These are phyloP conservation scores for Neurospora cerealis DNA, from an alignment of 495 filamentous ascomycete genomes.

Conservation along the genomic window DNA sequence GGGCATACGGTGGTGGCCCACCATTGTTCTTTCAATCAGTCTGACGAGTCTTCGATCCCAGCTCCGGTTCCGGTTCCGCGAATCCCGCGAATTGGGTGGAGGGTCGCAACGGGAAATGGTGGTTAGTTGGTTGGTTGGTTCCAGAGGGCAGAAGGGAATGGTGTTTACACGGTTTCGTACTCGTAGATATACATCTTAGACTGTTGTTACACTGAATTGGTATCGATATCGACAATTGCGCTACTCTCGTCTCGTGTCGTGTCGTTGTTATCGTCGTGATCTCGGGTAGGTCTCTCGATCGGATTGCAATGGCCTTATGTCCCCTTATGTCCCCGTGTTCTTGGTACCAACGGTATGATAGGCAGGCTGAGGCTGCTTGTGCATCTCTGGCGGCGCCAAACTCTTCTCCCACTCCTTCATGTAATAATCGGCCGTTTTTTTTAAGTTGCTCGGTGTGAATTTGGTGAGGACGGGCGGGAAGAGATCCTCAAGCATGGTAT, in stretches of 20 bases:
- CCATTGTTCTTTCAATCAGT: neutral
- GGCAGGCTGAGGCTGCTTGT: neutral
- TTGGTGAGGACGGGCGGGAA: slow-evolving; percentile 52
- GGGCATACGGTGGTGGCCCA: neutral
- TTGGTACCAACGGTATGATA: neutral
- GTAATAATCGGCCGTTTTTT: slow-evolving; percentile 56
- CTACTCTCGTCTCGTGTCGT: neutral
- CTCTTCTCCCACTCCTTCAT: slow-evolving; percentile 73
- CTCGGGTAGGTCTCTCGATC: neutral
- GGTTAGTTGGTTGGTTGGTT: neutral
- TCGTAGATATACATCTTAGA: neutral
- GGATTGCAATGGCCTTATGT: neutral
- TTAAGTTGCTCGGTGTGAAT: slow-evolving; percentile 56
- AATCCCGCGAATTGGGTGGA: no score
- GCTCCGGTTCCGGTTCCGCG: neutral
- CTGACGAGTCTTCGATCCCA: neutral
- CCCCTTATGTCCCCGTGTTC: neutral
- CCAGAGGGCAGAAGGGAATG: neutral
- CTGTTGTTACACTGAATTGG: neutral
- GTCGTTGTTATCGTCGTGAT: neutral
- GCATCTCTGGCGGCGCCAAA: slow-evolving; percentile 12
- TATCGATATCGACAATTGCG: neutral
- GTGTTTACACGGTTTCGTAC: neutral
- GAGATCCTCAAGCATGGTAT: slow-evolving; percentile 46
- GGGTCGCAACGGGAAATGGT: no score